phyloP scores from a whole-genome alignment of 495 filamentous ascomycete species.

The Sordaria brevicollis region DNA sequence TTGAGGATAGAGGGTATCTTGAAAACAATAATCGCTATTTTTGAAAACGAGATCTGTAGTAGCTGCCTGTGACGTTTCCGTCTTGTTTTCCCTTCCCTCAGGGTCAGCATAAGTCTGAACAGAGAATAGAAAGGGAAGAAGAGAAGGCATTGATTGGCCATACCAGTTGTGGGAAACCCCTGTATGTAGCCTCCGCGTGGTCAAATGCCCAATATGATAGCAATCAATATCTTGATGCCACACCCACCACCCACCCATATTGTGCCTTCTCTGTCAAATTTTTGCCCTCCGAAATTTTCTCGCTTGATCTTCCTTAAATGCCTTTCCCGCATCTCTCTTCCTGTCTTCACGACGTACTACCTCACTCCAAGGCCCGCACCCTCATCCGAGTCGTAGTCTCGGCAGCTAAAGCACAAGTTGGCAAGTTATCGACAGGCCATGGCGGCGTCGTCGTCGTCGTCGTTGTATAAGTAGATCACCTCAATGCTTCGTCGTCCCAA shows the following conservation, averaged over 20 bases:
- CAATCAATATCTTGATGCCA: neutral
- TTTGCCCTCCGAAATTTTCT: neutral
- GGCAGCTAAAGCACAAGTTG: too few relatives aligned
- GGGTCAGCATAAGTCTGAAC: slow-evolving; percentile 9
- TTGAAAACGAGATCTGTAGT: neutral
- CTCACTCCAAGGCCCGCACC: too few relatives aligned
- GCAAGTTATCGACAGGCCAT: too few relatives aligned
- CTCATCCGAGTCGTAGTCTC: too few relatives aligned
- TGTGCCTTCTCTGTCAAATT: neutral
- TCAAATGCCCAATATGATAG: neutral
- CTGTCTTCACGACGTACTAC: too few relatives aligned
- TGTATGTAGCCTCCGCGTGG: neutral
- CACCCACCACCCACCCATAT: neutral
- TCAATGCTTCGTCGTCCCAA: slow-evolving; percentile 69
- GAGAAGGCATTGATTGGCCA: slow-evolving; percentile 1
- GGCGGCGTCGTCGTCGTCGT: too few relatives aligned
- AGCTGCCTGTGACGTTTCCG: neutral
- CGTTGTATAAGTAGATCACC: neutral
- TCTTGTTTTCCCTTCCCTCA: neutral
- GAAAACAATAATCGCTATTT: neutral
- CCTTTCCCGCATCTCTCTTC: neutral
- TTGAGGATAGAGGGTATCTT: neutral
- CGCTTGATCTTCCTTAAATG: neutral
- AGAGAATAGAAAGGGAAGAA: neutral
- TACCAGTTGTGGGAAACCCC: slow-evolving; percentile 6